Evolutionary conservation across 371 early-diverging fungal species (phyloP), one percentile per base, ranked within the genome.

Genomic region (Rhizopus arrhizus): DNA sequence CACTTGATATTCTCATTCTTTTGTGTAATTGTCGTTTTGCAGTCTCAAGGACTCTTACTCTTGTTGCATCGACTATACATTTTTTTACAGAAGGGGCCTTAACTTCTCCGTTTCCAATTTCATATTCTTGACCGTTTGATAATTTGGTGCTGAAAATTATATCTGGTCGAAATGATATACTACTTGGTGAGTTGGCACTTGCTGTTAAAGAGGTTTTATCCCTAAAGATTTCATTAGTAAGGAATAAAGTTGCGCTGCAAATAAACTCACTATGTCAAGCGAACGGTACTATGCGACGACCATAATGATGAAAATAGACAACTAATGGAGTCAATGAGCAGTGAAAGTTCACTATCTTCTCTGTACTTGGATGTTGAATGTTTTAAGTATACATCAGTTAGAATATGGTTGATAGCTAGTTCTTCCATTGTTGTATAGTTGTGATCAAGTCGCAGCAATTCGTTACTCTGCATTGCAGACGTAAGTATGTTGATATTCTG

Each of bases 351-450:
- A 45, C 45, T 45, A 45, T 45, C 45, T 45, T 45, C 45, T 45
- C 45, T 45, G 45, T n/a, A 45, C 12, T 45, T 45, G 16, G 45
- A 45, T 45, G 45, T 45, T 45, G 16, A 16, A 45, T 45, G 45
- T 45, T 45, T 48, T 48, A 16, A 48, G 32, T 48, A 28, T 48
- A 48, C 48, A 48, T 48, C 48, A 28, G 48, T 48, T 48, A 48
- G 16, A 48, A 48, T 48, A 48, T 48, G 31, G 48, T 28, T 48
- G 48, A 48, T 29, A 48, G 48, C 48, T 48, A 48, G 31, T 48
- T 48, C 48, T 48, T 48, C 31, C 48, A 48, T 48, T 48, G 48
- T 29, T 48, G 31, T 48, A 48, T 48, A 48, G 48, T 29, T 48
- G 48, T 48, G 48, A 48, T 48, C 48, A 48, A 32, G 11, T 48